These are phyloP conservation scores for Anacardium occidentale DNA, from an alignment of 345 rosid species.

Conservation along the genomic window DNA sequence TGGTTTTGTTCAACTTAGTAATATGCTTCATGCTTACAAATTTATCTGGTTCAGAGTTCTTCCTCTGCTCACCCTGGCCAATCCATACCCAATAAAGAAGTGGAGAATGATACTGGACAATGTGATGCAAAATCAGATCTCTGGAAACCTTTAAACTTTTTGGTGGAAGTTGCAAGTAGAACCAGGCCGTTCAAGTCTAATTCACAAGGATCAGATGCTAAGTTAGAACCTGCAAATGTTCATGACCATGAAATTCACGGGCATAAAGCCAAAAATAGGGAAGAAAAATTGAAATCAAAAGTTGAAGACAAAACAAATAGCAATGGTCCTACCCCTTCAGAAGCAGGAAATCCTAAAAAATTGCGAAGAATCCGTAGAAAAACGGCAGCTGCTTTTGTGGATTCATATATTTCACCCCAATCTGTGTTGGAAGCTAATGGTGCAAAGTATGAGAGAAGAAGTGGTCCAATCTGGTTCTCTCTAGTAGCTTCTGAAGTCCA, in stretches of 20 bases:
- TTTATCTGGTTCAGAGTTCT: constrained; percentile 44
- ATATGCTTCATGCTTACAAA: constrained; percentile 12
- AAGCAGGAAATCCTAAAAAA: constrained; percentile 57
- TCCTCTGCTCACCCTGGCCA: constrained; percentile 54
- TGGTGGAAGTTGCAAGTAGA: constrained; percentile 93
- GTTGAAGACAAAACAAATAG: constrained; percentile 46
- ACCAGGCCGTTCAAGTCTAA: constrained; percentile 66
- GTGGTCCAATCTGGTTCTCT: constrained; percentile 90
- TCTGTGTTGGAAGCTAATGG: constrained; percentile 50
- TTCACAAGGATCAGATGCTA: constrained; percentile 52
- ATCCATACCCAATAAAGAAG: constrained; percentile 32
- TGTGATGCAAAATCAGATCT: constrained; percentile 66
- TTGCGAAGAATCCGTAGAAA: constrained; percentile 56
- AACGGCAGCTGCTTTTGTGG: constrained; percentile 47
- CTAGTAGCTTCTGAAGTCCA: constrained; percentile 81
- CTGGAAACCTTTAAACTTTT: constrained; percentile 91
- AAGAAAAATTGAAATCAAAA: constrained; percentile 46
- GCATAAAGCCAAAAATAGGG: constrained; percentile 51
- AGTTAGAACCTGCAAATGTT: constrained; percentile 38
- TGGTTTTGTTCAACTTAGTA: constrained; percentile 11
- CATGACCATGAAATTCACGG: constrained; percentile 37
- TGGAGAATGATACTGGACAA: constrained; percentile 45
- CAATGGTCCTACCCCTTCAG: constrained; percentile 51
- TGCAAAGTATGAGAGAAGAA: constrained; percentile 50
- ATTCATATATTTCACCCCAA: constrained; percentile 53